Base-by-base conservation (phyloP, 2,329 filamentous ascomycete species). In the Fusarium marasasianum region DNA sequence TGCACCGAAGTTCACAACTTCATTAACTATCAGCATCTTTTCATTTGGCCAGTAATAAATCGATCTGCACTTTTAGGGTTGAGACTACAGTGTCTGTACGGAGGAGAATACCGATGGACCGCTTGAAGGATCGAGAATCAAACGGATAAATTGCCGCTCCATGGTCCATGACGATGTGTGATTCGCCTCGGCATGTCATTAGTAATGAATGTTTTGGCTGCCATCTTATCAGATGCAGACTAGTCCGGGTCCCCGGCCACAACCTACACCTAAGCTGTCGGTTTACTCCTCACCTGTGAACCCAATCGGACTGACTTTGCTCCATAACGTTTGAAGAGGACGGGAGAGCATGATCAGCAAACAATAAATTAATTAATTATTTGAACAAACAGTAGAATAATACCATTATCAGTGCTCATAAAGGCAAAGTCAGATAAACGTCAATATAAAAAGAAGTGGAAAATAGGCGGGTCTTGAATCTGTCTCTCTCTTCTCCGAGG, bases 401-500 rank as follows among this genome's bases (percentile, higher is more conserved):
- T 33, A 29, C 1, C 44, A 37, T 48, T 6, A 55, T 18, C 33
- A 31, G n/a, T 43, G 10, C 31, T 50, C 1, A 43, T 31, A 40
- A 22, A 22, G 2, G 12, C 1, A 14, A 41, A 41, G 13, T 41
- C 55, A 44, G 48, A 43, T 24, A 59, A 38, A 43, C 51, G 35
- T 40, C 41, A 68, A 56, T 47, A 15, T 14, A 40, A 48, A 44
- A 51, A 55, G 50, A 62, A 67, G 64, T 58, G 63, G 56, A 38
- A 43, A 44, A 26, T 26, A 15, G 37, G 69, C 51, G 72, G 72
- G 69, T 54, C 72, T 63, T 58, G 41, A 51, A 75, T 60, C 37
- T 72, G 41, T 45, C 24, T 64, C 18, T 53, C 47, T 66, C 72
- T 79, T 77, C 77, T 78, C 76, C 76, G 76, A 78, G 76, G 76